Conservation (phyloP, 345 rosid genomes). For the Erysimum cheiranthoides region DNA sequence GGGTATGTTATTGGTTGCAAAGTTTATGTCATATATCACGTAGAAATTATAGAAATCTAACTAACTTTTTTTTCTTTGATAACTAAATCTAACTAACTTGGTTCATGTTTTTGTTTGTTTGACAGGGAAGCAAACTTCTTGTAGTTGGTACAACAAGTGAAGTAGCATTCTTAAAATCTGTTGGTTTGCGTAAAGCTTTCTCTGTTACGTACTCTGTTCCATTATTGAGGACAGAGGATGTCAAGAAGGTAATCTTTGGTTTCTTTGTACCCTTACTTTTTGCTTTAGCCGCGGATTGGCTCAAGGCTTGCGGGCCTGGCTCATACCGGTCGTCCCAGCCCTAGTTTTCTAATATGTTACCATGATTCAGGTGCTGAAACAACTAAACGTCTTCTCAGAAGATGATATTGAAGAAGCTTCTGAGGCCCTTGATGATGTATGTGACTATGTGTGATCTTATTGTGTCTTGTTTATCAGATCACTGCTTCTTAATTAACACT, state of each 20-base stretch:
- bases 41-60: too few relatives aligned
- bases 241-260: slow-evolving; percentile 61
- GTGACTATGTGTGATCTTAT: slow-evolving; percentile 19
- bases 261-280: not conserved
- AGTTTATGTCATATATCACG: too few relatives aligned
- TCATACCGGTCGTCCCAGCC: too few relatives aligned
- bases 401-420: slow-evolving; percentile 65
- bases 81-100: not conserved
- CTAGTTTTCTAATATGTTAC: not conserved
- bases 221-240: slow-evolving; percentile 61
- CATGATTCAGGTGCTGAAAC: slow-evolving; percentile 57
- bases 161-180: slow-evolving; percentile 63
- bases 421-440: slow-evolving; percentile 75
- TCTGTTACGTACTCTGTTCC: slow-evolving; percentile 69
- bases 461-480: not conserved
- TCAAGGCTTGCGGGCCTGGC: too few relatives aligned
- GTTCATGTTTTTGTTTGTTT: not conserved
- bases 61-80: too few relatives aligned
- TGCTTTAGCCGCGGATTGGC: too few relatives aligned
- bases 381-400: slow-evolving; percentile 69
- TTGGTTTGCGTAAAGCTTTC: slow-evolving; percentile 70
- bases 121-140: slow-evolving; percentile 78
- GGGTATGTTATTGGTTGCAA: slow-evolving; percentile 59
- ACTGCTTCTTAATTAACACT: not conserved
- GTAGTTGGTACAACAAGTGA: slow-evolving; percentile 91